Percentiles rank a stretch among this genome's conserved stretches.
phyloP scores from a whole-genome alignment of 1,139 yeast species.

The Zygosaccharomyces pseudobailii region DNA sequence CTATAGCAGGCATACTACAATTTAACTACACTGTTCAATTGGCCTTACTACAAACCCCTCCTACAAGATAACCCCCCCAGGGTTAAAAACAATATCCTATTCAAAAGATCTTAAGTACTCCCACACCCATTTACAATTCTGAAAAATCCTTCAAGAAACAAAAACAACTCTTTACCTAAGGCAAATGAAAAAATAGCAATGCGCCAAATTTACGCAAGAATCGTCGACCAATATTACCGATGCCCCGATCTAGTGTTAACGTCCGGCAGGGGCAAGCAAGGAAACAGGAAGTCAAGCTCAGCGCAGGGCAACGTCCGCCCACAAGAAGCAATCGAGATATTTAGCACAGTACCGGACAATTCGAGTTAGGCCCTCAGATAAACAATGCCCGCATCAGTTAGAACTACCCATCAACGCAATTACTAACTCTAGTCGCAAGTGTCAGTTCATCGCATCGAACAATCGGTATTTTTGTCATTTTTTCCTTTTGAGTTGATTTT shows the following conservation, averaged over 20 bases:
- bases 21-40: not conserved
- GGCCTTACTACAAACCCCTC: not conserved
- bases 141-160: not conserved
- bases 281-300: not conserved
- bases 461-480: not conserved
- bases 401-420: not conserved
- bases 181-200: not conserved
- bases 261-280: not conserved
- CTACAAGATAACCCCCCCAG: not conserved
- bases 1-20: not conserved
- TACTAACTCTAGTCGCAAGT: not conserved
- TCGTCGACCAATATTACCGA: not conserved
- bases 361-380: not conserved
- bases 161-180: not conserved
- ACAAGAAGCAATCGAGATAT: constrained; percentile 1
- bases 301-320: not conserved
- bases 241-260: not conserved
- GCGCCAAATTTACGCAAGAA: constrained; percentile 2
- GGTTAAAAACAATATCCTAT: not conserved
- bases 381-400: not conserved
- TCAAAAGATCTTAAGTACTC: constrained; percentile 3
- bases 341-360: not conserved
- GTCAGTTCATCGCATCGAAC: not conserved
- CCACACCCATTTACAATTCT: not conserved
- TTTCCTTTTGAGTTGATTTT: not conserved